Evolutionary conservation across 2,329 filamentous ascomycete genomes (phyloP).

Genomic region (Fusarium mexicanum): DNA sequence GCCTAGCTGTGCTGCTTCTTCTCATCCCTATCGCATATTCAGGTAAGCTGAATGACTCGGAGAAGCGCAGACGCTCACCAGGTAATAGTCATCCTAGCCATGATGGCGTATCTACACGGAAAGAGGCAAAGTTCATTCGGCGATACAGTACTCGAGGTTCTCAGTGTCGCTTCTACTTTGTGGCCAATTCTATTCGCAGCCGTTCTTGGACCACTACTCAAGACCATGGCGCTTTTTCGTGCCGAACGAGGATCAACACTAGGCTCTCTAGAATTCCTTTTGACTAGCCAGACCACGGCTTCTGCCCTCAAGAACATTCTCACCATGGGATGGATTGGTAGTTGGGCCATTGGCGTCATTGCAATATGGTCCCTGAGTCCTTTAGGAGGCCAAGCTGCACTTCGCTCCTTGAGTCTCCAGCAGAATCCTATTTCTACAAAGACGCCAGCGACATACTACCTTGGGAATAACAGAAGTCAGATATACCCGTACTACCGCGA

Average conservation of each 20-base stretch:
- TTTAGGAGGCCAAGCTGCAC: neutral
- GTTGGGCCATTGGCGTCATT: neutral
- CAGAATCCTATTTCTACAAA: accelerated
- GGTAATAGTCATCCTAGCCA: neutral
- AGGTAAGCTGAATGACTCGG: neutral
- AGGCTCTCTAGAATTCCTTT: neutral
- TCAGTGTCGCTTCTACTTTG: neutral
- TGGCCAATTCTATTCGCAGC: slow-evolving; percentile 20
- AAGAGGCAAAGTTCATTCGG: neutral
- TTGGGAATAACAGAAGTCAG: neutral
- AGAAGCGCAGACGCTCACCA: neutral
- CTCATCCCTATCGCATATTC: neutral
- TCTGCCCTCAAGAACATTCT: neutral
- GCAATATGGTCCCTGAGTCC: neutral
- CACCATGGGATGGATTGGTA: neutral
- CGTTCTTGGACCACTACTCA: neutral
- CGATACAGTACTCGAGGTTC: neutral
- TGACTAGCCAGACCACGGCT: neutral
- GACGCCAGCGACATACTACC: neutral
- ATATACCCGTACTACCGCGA: too few relatives aligned
- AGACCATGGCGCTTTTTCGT: neutral
- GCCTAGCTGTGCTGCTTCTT: neutral
- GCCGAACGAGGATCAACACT: neutral
- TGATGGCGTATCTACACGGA: neutral
- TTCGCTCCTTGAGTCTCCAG: neutral